Percentiles rank a stretch among this genome's conserved stretches.
phyloP scores from a whole-genome alignment of 2,329 filamentous ascomycete species.

The Colletotrichum australisinense region DNA sequence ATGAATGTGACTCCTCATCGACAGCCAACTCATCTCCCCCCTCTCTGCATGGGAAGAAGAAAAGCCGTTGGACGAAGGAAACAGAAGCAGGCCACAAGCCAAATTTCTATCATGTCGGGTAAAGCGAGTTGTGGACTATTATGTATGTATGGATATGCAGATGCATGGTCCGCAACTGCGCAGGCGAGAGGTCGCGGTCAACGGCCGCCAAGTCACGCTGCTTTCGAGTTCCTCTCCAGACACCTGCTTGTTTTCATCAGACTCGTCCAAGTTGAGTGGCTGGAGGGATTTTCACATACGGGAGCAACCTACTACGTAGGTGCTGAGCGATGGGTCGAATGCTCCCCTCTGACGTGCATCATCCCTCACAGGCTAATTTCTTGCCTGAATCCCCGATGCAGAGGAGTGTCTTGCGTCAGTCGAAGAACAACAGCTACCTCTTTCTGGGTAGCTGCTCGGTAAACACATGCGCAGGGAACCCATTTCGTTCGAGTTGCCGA shows the following conservation, averaged over 20 bases:
- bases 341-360: conserved; percentile 30
- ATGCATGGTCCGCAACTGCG: conserved; percentile 13
- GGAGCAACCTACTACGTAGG: conserved; percentile 2
- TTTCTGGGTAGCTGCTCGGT: not conserved
- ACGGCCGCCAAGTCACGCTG: conserved; percentile 1
- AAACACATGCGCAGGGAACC: not conserved
- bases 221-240: not conserved
- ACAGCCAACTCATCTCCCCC: conserved; percentile 34
- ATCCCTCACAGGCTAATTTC: conserved; percentile 19
- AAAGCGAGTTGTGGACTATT: conserved; percentile 10
- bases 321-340: conserved; percentile 11
- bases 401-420: conserved; percentile 17
- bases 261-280: not conserved
- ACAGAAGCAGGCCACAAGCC: conserved; percentile 13
- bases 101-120: conserved; percentile 28
- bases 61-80: not conserved
- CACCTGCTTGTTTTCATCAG: not conserved
- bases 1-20: conserved; percentile 32
- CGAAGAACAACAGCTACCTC: not conserved
- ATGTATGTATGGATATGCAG: not conserved
- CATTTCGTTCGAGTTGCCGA: not conserved
- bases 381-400: conserved; percentile 11
- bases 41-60: conserved; percentile 21
- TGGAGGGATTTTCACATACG: not conserved
- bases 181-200: conserved; percentile 5